Base-by-base conservation (phyloP, 2,329 filamentous ascomycete species). In the Pezicula carpinea region DNA sequence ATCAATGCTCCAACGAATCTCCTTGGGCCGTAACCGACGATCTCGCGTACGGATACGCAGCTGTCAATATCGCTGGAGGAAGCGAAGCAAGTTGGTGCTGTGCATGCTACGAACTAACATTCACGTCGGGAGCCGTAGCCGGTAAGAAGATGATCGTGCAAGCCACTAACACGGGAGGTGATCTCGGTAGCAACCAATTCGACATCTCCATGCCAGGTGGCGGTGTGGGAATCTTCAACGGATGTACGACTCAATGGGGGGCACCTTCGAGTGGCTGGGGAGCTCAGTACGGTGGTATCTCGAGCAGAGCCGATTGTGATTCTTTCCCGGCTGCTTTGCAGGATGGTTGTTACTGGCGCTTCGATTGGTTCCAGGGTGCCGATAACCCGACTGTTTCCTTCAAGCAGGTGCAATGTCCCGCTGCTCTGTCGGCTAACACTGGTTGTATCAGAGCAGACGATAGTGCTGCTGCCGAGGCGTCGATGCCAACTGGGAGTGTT, bases 101-200 rank as follows among this genome's bases (percentile, higher is more conserved):
- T 60, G 76, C 74, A 42, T 85, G 81, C 64, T 85, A 83, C 58
- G 71, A 77, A 62, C 59, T 60, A 46, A 61, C 58, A 5, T 76
- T 76, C 54, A 75, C 70, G 1, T 65, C 63, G 35, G 75, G 75
- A 5, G 64, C 74, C 5, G 71, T 79, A 17, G 64, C 68, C 21
- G 79, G 80, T 45, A 83, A 84, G 67, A 76, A 71, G 49, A 80
- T 84, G 76, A 69, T 84, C 44, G 74, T 85, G 14, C 81, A 85
- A 59, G 76, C 77, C 7, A 82, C 77, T 29, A 84, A 83, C 62
- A 84, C 80, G 2, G 80, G 79, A 23, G 70, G 69, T 17, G 79
- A 82, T 58, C 66, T 82, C 6, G 69, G 69, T 35, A 57, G 60
- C 26, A 80, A 81, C 60, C 77, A 80, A 54, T 81, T 80, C 56